Base-by-base conservation (phyloP, 2,329 filamentous ascomycete species). In the Aspergillus cejpii region DNA sequence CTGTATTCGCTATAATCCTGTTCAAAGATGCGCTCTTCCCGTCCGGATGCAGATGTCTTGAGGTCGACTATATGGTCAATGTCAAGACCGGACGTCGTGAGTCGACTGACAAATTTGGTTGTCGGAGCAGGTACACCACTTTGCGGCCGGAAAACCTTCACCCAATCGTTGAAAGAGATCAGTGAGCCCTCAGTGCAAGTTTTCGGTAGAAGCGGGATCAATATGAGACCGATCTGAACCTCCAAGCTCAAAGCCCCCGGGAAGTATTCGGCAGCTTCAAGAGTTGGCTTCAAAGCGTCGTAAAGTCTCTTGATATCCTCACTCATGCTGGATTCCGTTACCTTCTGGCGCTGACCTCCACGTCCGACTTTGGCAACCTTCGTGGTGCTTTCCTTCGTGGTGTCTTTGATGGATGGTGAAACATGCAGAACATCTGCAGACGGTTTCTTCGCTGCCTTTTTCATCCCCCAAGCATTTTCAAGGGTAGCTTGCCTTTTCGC, bases 1-100 rank as follows among this genome's bases (percentile, higher is more conserved):
- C 43, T 45, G 26, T 51, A 53, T 14, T 58, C 50, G 3, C 38
- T 52, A 23, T 56, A 54, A 0, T 53, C 44, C 11, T 55, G 41
- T 14, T 63, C 55, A 31, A 69, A 69, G 1, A 67, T 36, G 1
- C 48, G 52, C 20, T 15, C 39, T 10, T 51, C 51, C 3, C 46
- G 44, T 43, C 48, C 44, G 5, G 42, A 43, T 31, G 55, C 51
- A 8, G 51, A 49, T 8, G 52, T 56, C 29, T 61, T 61, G 27
- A 68, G 37, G 45, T 63, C 58, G 7, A 72, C 50, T 5, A 69
- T 55, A 39, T 63, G 51, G 43, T 73, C 67, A 37, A 70, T 49
- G 41, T 72, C 70, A 2, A 55, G 51, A 10, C 68, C 66, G n/a
- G 63, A 65, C 1, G 60, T 58, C n/a, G 68, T 71, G 12, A 72